A percentile compares a stretch with the other conserved stretches of the same genome.
Evolutionary conservation across 257 asterid species (phyloP).

Genomic region (Solanum virginianum): DNA sequence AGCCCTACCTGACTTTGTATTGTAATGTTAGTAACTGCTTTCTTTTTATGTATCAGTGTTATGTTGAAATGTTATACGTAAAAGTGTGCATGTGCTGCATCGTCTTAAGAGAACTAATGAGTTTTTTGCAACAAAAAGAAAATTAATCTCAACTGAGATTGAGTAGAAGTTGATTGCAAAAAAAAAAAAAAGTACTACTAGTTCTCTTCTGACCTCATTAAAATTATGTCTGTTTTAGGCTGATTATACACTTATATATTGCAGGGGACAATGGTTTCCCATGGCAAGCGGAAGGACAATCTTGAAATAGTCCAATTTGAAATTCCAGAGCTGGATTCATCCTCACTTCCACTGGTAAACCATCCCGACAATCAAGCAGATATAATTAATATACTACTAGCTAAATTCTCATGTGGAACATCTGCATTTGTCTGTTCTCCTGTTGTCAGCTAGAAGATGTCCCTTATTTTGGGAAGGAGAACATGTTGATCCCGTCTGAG

Average conservation of each 20-base stretch:
- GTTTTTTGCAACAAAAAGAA: background rate
- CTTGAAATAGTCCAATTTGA: conserved; percentile 46
- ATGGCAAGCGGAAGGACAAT: conserved; percentile 12
- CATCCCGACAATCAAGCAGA: background rate
- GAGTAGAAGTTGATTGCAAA: conserved; percentile 3
- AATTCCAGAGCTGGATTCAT: conserved; percentile 45
- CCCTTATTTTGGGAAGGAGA: conserved; percentile 23
- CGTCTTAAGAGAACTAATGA: conserved; percentile 11
- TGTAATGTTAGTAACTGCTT: background rate
- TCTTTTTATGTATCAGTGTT: background rate
- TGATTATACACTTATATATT: background rate
- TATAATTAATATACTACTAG: background rate
- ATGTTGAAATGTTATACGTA: background rate
- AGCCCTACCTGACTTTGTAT: background rate
- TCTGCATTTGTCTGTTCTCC: background rate
- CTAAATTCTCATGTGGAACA: background rate
- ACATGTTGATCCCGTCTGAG: conserved; percentile 23
- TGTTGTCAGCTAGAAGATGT: conserved; percentile 29
- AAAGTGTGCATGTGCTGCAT: background rate
- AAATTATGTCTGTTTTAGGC: conserved; percentile 1
- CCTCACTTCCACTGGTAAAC: conserved; percentile 35
- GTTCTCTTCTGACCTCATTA: background rate
- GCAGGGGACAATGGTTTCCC: conserved; percentile 27
- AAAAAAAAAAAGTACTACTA: background rate
- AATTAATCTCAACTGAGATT: conserved; percentile 6